Base-by-base conservation (phyloP, 805 yeast genomes). In the Cyberlindnera subsufficiens region DNA sequence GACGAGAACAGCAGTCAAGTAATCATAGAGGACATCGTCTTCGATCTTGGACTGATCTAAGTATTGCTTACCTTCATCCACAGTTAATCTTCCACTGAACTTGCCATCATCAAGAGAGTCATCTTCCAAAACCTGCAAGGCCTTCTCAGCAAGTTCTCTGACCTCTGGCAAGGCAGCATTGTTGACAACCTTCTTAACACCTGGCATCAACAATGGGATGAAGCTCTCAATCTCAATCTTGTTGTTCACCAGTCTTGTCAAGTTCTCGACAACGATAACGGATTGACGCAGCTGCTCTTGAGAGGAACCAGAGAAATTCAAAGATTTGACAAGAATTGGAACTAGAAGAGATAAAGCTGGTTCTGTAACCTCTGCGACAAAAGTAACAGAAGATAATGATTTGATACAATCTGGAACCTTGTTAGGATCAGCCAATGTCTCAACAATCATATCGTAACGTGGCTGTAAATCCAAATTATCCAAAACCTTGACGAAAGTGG, bases 311-410 rank as follows among this genome's bases (percentile, higher is more conserved):
- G 74, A 66, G 70, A 85, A 78, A 57, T 83, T 84, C 58, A 91
- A 73, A 3, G 98, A 91, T 63, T 90, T 87, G 61, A 80, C 89
- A 57, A 91, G 76, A 52, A 90, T 90, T 37, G 99, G 99, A 37
- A 87, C 97, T 58, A 91, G 72, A 44, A 91, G 68, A 8, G 98
- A 78, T 54, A 91, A 72, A 4, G 95, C 95, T 5, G 98, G 95
- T 69, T 90, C 98, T 14, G 97, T 93, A 50, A 91, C 99, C 69
- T 93, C 99, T 37, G 99, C 96, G 39, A 91, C 98, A 64, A 91
- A 91, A 0, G 99, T 93, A 42, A 91, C 97, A 33, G 95, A 85
- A 3, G 96, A 84, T 50, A 91, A 75, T 35, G 91, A 78, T 66
- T 84, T 86, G 64, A 91, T 86, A 66, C 96, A 89, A 46, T 77